Evolutionary conservation across 2,329 filamentous ascomycete genomes (phyloP).

Genomic region (Karstenula rhodostoma): DNA sequence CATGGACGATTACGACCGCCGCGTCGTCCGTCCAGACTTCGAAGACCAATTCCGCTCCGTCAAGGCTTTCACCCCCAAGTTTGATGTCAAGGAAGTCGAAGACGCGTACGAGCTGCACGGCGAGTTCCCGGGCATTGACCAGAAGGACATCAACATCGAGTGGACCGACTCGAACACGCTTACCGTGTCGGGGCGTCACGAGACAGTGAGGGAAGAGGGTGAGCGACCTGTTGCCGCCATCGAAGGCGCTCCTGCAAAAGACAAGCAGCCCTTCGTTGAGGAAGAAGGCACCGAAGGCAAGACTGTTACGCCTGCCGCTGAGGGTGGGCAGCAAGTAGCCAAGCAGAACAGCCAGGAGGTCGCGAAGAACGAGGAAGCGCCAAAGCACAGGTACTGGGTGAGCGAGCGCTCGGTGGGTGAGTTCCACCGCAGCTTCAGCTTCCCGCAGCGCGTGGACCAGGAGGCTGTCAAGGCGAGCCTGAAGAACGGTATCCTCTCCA

Average conservation of each 20-base stretch:
- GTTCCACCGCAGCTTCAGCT: conserved; percentile 67
- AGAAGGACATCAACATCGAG: conserved; percentile 78
- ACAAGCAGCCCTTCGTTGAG: conserved; percentile 44
- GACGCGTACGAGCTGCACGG: conserved; percentile 78
- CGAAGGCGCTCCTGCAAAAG: background rate
- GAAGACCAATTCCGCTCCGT: conserved; percentile 39
- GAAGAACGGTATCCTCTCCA: conserved; percentile 67
- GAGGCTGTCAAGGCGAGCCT: conserved; percentile 68
- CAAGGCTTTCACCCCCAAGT: conserved; percentile 75
- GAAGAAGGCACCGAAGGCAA: conserved; percentile 37
- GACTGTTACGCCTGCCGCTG: conserved; percentile 14
- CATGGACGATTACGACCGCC: conserved; percentile 57
- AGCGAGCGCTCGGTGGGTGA: conserved; percentile 66
- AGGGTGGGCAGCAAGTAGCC: conserved; percentile 35
- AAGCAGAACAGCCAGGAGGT: conserved; percentile 47
- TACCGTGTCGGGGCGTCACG: conserved; percentile 72
- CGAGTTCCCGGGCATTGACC: conserved; percentile 78
- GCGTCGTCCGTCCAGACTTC: conserved; percentile 36
- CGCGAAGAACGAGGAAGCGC: conserved; percentile 50
- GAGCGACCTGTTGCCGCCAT: conserved; percentile 58
- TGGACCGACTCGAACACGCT: conserved; percentile 80
- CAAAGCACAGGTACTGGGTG: conserved; percentile 77
- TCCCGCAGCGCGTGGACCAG: conserved; percentile 66
- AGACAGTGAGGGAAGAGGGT: conserved; percentile 68
- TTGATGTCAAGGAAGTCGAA: conserved; percentile 77